Base-by-base conservation (phyloP, 176 grass and related monocot genomes). In the Lolium rigidum region DNA sequence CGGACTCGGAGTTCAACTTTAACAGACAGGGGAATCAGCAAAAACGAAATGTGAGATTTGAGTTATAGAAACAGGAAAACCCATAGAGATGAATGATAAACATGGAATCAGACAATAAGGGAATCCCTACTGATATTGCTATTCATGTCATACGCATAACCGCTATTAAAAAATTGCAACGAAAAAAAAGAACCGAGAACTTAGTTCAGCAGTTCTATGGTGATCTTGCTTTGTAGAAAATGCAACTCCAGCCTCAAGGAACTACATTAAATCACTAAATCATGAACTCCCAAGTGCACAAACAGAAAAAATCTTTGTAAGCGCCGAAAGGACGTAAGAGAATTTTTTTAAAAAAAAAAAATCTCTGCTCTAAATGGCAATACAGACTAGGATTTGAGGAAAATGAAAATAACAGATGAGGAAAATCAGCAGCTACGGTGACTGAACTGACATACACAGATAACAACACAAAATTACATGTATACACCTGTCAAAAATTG, bases 41-140 rank as follows among this genome's bases (percentile, higher is more conserved):
- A 65, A 85, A 69, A 39, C 2, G 15, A 54, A 65, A 78, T 18
- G 21, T 55, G 37, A 26, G 37, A 25, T 24, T 68, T 7, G 1
- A 66, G n/a, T 66, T 21, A 80, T 7, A 83, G 38, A 24, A 76
- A 46, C 37, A 68, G 11, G 59, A 37, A 81, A 78, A 26, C 8
- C 41, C 58, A 66, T 60, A 54, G 76, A 35, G 39, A 76, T 17
- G 35, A 76, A 74, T 47, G 2, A 81, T 21, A 77, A 82, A 76
- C 67, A 4, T 82, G 52, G 43, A 55, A 78, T 70, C 68, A 73
- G 41, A 83, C 22, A 68, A 77, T 75, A 9, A 75, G 66, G 31
- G 59, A 66, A 66, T 66, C 44, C 31, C 60, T 12, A 20, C 38
- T 41, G 31, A 47, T 35, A 50, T 15, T 48, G 15, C 24, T 84